Evolutionary conservation across 371 early-diverging fungal genomes (phyloP), one percentile per base, ranked within the genome.

Genomic region (Apophysomyces sp.): DNA sequence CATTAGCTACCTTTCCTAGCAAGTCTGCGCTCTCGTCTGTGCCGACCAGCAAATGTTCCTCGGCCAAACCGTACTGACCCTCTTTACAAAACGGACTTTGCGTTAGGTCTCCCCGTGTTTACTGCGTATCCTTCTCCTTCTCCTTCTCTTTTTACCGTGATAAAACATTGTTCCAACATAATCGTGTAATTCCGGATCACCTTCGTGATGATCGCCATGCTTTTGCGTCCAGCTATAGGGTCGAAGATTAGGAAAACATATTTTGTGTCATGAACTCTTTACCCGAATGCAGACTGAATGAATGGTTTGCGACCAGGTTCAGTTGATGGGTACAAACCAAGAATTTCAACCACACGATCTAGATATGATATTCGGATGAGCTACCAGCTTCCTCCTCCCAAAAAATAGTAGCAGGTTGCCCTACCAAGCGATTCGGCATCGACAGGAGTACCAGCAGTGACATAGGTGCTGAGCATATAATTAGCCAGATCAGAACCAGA

Each of bases 141-240:
- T 21, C 18, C 15, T 2, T 21, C 12, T 39, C 27, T 32, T 29
- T 60, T 67, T 73, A 82, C 86, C 89, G 59, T 83, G 74, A 67
- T 81, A 86, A 68, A 81, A 84, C 55, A 91, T 75, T 31, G 89
- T 80, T 4, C 93, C 97, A 29, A 93, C 75, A 57, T 87, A 90
- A 62, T 96, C 94, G 61, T 95, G 95, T 37, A 96, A 77, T 61
- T 84, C 87, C 27, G 88, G 84, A 66, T 96, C 96, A 12, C 95
- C 96, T 9, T 84, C 83, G 29, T 81, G 78, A 67, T 71, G 79
- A 4, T 83, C 79, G 39, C 87, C 81, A 37, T 78, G 49, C 58
- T 76, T 84, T 57, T 81, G 77, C 15, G 92, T 81, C 94, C 94
- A 93, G 59, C 90, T 87, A 64, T n/a, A 12, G 16, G 7, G 4